These are phyloP conservation scores for Citrullus colocynthis DNA, from an alignment of 306 rosid species.

Conservation along the genomic window DNA sequence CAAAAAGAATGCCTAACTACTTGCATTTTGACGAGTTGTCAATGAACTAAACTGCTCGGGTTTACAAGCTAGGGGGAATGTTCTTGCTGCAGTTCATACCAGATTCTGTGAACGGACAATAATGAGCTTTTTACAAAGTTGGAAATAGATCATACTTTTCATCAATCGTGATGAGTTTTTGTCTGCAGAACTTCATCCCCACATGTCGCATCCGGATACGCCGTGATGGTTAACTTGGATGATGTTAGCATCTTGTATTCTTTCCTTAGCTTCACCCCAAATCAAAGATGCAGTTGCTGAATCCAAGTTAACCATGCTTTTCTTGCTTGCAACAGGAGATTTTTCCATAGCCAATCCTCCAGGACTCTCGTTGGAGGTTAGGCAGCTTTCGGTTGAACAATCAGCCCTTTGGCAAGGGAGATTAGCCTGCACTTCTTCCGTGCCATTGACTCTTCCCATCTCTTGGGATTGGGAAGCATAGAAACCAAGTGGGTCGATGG, in stretches of 20 bases:
- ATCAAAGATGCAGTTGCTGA: conserved; percentile 47
- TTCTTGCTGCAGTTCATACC: neutral
- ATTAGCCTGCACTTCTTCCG: conserved; percentile 35
- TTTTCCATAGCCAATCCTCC: conserved; percentile 71
- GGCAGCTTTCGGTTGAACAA: conserved; percentile 92
- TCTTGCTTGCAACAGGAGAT: conserved; percentile 47
- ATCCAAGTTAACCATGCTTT: conserved; percentile 45
- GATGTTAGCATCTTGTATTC: conserved; percentile 53
- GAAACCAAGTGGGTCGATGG: conserved; percentile 64
- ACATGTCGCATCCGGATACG: conserved; percentile 57
- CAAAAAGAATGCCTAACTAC: conserved; percentile 11
- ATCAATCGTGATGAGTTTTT: neutral
- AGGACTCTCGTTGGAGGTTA: conserved; percentile 79
- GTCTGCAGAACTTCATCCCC: conserved; percentile 10
- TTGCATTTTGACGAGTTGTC: conserved; percentile 1
- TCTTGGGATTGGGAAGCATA: conserved; percentile 43
- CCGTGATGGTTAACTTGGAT: conserved; percentile 45
- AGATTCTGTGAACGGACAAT: neutral
- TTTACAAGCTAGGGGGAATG: neutral
- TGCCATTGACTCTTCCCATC: conserved; percentile 31
- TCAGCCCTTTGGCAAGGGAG: conserved; percentile 60
- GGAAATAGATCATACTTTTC: neutral
- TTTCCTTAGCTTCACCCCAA: conserved; percentile 69
- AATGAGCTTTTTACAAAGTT: conserved; percentile 1
- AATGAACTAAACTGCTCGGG: neutral